These are phyloP conservation scores for Didymella glomerata DNA, from an alignment of 2,329 filamentous ascomycete species.

Conservation along the genomic window DNA sequence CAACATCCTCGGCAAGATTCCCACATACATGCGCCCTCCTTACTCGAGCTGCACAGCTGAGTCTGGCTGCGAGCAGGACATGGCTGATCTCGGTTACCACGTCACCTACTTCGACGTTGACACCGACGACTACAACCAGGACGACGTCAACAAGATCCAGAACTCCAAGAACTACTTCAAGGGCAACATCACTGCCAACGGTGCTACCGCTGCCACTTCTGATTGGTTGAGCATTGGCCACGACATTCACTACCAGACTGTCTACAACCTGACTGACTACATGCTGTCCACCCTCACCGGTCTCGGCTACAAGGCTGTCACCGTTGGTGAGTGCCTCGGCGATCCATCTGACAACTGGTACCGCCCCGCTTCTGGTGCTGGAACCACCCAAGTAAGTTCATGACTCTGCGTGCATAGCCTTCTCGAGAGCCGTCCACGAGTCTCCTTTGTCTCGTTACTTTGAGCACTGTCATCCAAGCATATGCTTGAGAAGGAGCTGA, in stretches of 20 bases:
- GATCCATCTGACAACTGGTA: slow-evolving; percentile 60
- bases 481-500: slow-evolving; percentile 20
- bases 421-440: slow-evolving; percentile 16
- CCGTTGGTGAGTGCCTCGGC: slow-evolving; percentile 58
- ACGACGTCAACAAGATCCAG: slow-evolving; percentile 58
- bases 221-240: slow-evolving; percentile 64
- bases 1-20: slow-evolving; percentile 64
- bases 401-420: slow-evolving; percentile 14
- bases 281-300: slow-evolving; percentile 54
- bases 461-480: slow-evolving; percentile 27
- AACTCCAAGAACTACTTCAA: slow-evolving; percentile 64
- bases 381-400: slow-evolving; percentile 23
- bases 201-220: slow-evolving; percentile 33
- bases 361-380: slow-evolving; percentile 45
- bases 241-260: slow-evolving; percentile 59
- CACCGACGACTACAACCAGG: slow-evolving; percentile 68
- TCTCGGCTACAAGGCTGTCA: slow-evolving; percentile 56
- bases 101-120: slow-evolving; percentile 69
- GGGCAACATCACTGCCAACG: slow-evolving; percentile 52
- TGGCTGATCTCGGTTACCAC: slow-evolving; percentile 63
- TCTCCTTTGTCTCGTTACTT: slow-evolving; percentile 22
- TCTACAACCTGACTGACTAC: slow-evolving; percentile 54
- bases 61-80: slow-evolving; percentile 52
- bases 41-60: slow-evolving; percentile 57
- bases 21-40: slow-evolving; percentile 63